These are phyloP conservation scores for Xylaria digitata DNA, from an alignment of 2,329 filamentous ascomycete genomes.

Conservation along the genomic window DNA sequence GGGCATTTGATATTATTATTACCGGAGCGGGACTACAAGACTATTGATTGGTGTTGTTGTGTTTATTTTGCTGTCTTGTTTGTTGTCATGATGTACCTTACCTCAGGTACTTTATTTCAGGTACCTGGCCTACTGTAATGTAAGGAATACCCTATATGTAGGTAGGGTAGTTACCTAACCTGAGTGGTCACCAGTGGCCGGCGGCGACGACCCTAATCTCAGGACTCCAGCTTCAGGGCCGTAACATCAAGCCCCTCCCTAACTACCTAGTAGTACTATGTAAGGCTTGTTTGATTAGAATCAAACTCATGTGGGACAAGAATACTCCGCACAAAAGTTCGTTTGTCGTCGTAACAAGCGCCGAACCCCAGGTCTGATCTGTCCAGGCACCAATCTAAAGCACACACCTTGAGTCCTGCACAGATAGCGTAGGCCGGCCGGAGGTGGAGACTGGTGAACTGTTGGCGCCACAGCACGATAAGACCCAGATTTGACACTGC, in stretches of 20 bases:
- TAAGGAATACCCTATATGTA: not conserved
- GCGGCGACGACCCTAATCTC: no score
- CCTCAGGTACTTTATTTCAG: not conserved
- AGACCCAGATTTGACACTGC: constrained; percentile 18
- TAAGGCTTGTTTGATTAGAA: not conserved
- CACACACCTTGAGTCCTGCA: no score
- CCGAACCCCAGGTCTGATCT: no score
- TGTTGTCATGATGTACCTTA: not conserved
- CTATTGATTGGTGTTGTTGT: constrained; percentile 1
- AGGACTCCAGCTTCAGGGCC: no score
- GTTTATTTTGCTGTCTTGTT: not conserved
- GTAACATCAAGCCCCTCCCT: no score
- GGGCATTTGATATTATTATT: not conserved
- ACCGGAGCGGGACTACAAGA: not conserved
- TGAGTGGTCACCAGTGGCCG: no score
- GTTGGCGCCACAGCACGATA: constrained; percentile 11
- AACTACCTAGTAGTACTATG: no score
- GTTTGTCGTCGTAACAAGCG: no score
- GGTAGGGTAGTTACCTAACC: no score
- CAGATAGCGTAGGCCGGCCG: not conserved
- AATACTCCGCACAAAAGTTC: no score
- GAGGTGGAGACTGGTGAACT: not conserved
- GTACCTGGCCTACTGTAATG: not conserved
- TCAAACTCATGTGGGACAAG: not conserved
- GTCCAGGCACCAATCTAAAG: no score